Evolutionary conservation across 345 rosid species (phyloP), one percentile per base, ranked within the genome.

Genomic region (Populus davidiana): DNA sequence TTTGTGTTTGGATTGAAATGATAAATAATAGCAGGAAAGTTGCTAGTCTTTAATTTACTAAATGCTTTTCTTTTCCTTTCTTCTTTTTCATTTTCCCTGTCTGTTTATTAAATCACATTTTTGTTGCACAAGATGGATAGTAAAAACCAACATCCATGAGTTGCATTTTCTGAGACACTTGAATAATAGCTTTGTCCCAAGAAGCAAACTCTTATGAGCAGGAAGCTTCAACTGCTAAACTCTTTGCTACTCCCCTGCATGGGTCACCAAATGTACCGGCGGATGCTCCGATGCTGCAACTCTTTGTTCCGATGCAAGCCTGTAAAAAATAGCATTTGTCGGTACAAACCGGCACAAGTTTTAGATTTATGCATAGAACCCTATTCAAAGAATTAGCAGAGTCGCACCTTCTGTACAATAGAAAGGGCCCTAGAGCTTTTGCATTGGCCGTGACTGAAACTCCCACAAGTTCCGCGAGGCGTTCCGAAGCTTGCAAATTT

Each of bases 181-280:
- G 5, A 47, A 14, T 25, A 25, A 25, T 13, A 74, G 47, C 39
- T 2, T 2, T 12, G 61, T 47, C 78, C 83, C 59, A 39, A 44
- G 62, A 50, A 43, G 80, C 64, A 33, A 44, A 47, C 80, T 67
- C 76, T 84, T 72, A 91, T 62, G 89, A 71, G 86, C 98, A 95
- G 25, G 91, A 88, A 77, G 91, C 99, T 87, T 93, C 98, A 14
- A 91, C 92, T 38, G 99, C 98, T 87, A 95, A 83, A 86, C 96
- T 93, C 87, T 91, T 95, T 8, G 50, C 61, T n/a, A 86, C 86
- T 64, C 94, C 94, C 59, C 72, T 80, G 78, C 98, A 95, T 38
- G 96, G 96, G n/a, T 95, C 90, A 8, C 99, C 98, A 4, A 93
- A 92, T n/a, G 86, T 83, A 65, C 72, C 70, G 38, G 61, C 80